Conservation (phyloP, 1,284 basidiomycete genomes). For the Puccinia horiana region DNA sequence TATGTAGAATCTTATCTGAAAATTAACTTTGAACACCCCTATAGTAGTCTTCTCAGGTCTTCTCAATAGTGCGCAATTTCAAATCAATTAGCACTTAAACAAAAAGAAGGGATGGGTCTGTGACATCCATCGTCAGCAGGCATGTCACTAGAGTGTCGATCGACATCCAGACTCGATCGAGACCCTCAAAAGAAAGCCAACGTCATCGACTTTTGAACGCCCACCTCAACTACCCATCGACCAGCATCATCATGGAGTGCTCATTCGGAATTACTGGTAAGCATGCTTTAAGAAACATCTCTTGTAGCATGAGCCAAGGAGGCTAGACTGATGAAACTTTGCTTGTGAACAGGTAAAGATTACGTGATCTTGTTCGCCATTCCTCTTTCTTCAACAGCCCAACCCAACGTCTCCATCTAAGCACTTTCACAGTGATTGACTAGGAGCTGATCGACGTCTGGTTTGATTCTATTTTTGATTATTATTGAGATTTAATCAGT, state of each 20-base stretch:
- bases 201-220: background rate
- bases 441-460: background rate
- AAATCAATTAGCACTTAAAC: too few species aligned
- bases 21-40: too few species aligned
- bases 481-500: conserved; percentile 15
- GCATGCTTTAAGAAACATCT: conserved; percentile 54
- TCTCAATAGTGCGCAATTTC: too few species aligned
- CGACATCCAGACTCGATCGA: too few species aligned
- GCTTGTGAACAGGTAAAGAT: conserved; percentile 76
- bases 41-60: too few species aligned
- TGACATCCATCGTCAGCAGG: background rate
- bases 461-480: background rate
- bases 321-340: conserved; percentile 61
- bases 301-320: background rate
- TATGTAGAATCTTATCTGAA: too few species aligned
- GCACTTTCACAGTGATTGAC: too few species aligned
- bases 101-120: too few species aligned
- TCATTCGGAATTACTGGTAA: conserved; percentile 62
- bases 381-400: background rate
- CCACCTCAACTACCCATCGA: background rate
- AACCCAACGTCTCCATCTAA: too few species aligned
- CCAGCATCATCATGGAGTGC: conserved; percentile 62
- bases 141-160: too few species aligned
- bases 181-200: background rate
- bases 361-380: conserved; percentile 71